phyloP scores from a whole-genome alignment of 2,329 filamentous ascomycete genomes.

The Diplodia corticola region DNA sequence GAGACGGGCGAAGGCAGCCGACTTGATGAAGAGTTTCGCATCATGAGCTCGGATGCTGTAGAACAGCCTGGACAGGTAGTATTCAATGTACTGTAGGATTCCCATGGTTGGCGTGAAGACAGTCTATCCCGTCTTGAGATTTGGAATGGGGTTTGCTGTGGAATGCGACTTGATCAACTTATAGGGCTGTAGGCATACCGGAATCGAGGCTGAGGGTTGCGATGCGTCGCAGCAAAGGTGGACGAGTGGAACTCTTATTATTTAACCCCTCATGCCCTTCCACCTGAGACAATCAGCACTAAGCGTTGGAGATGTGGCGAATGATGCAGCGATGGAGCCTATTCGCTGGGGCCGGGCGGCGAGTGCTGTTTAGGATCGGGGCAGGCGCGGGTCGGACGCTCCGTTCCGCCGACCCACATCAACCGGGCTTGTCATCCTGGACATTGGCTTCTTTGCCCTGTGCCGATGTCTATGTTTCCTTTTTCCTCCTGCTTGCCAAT shows the following conservation, averaged over 20 bases:
- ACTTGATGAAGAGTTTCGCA: slow-evolving; percentile 25
- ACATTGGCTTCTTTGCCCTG: too few species aligned
- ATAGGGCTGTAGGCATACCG: not conserved
- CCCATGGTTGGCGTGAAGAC: not conserved
- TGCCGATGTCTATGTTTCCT: too few species aligned
- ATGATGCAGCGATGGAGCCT: too few species aligned
- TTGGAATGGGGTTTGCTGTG: not conserved
- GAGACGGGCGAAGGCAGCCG: slow-evolving; percentile 35
- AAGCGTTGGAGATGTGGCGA: too few species aligned
- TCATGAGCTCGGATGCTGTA: slow-evolving; percentile 1
- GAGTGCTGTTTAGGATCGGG: too few species aligned
- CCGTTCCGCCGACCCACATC: too few species aligned
- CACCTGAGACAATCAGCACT: not conserved
- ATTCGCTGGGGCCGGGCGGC: too few species aligned
- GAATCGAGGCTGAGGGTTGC: not conserved
- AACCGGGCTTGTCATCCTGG: too few species aligned
- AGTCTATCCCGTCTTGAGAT: not conserved
- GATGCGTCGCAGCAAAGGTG: not conserved
- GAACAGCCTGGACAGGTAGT: slow-evolving; percentile 2
- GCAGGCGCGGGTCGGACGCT: too few species aligned
- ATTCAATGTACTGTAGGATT: slow-evolving; percentile 3
- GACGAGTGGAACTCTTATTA: not conserved
- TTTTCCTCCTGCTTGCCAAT: too few species aligned
- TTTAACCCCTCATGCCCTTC: not conserved
- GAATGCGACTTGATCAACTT: not conserved